Conservation (phyloP, 1,284 basidiomycete genomes). For the Rhizoctonia solani region DNA sequence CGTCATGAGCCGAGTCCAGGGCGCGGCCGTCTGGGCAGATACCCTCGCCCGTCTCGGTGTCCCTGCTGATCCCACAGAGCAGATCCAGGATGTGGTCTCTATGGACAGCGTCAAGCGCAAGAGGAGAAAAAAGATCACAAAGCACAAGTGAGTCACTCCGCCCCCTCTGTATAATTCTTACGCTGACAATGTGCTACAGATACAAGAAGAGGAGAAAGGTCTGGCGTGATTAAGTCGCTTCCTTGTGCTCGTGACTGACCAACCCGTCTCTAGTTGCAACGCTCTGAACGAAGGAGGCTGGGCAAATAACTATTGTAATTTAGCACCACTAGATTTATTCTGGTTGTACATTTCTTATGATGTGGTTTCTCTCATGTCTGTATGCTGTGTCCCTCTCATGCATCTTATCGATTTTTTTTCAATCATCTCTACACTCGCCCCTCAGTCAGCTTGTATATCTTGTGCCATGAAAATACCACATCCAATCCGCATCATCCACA, state of each 20-base stretch:
- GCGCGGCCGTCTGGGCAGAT: conserved; percentile 31
- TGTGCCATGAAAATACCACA: no score
- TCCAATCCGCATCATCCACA: no score
- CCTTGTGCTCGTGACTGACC: conserved; percentile 18
- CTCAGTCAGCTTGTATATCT: no score
- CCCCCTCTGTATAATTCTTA: not conserved
- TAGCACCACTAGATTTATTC: not conserved
- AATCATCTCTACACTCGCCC: not conserved
- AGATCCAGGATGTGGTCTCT: conserved; percentile 35
- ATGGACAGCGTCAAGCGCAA: conserved; percentile 46
- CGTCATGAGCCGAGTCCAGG: conserved; percentile 36
- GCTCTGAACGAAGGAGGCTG: conserved; percentile 41
- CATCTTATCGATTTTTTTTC: not conserved
- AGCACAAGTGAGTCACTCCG: conserved; percentile 43
- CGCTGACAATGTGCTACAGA: conserved; percentile 35
- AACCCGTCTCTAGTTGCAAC: conserved; percentile 36
- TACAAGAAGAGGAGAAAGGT: conserved; percentile 47
- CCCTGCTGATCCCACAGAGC: conserved; percentile 28
- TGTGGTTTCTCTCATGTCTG: no score
- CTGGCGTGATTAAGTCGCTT: conserved; percentile 23
- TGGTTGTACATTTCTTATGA: not conserved
- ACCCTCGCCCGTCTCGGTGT: conserved; percentile 33
- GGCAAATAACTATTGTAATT: conserved; percentile 6
- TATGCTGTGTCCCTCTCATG: not conserved
- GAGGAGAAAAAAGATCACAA: conserved; percentile 46